Base-by-base conservation (phyloP, 192 early-diverging fungal species). In the Spizellomyces sp. region DNA sequence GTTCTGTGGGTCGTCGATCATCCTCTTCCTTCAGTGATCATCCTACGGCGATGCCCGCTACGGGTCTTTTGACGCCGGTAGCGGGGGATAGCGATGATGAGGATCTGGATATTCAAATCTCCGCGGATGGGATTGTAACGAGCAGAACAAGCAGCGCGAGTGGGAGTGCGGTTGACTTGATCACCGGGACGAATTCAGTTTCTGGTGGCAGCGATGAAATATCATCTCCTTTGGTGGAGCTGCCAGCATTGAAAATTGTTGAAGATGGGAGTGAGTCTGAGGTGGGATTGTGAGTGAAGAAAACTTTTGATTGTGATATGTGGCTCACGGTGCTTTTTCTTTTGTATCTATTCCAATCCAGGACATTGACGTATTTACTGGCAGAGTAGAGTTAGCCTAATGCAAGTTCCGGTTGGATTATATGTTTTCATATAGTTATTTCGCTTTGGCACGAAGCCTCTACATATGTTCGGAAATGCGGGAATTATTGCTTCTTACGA, bases 71-170 rank as follows among this genome's bases (percentile, higher is more conserved):
- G 58, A 17, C 44, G 59, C 36, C 58, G 10, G 58, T 45, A 59
- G 43, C 58, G 17, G 58, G 8, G n/a, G 70, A 72, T 58, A 54
- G 62, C 46, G 70, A 72, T 52, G 70, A 72, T 36, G 70, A 72
- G 36, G 50, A 54, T 19, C 70, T 72, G n/a, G 70, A 72, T 36
- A 64, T 72, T 41, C 8, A 22, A 9, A 44, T 72, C 22, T 58
- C 70, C 8, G 36, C 22, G 1, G 70, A 72, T 22, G 70, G 70
- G 10, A 45, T 64, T 52, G 70, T 72, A 27, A 58, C 62, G 27
- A 41, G 21, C 3, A 41, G 69, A 15, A 41, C 69, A 12, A 57
- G 59, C 8, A 62, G 58, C 21, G 69, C 59, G 22, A 45, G 21
- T 9, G 69, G 69, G 8, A 62, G 58, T 21, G 69, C 69, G 9